These are phyloP conservation scores for Volvox reticuliferus DNA, from an alignment of 139 green algal species.

Conservation along the genomic window DNA sequence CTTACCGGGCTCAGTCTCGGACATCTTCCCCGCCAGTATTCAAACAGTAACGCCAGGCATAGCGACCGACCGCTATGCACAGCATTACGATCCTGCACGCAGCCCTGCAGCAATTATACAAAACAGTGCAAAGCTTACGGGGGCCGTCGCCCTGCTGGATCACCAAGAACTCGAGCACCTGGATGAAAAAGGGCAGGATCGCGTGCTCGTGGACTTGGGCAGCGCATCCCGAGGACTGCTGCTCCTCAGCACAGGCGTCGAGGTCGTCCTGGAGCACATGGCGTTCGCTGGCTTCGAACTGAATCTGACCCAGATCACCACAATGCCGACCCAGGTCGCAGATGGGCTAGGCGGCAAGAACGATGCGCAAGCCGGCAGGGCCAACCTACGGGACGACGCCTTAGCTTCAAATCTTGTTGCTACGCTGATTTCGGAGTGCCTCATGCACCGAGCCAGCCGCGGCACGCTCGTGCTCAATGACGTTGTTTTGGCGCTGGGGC, in stretches of 20 bases:
- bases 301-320: no score
- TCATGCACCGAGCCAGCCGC: slow-evolving; percentile 1
- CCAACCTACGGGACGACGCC: no score
- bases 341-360: neutral
- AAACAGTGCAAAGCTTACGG: neutral
- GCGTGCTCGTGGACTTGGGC: neutral
- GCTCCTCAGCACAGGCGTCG: neutral
- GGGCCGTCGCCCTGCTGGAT: neutral
- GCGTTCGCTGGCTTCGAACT: neutral
- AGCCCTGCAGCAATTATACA: no score
- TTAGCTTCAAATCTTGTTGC: neutral
- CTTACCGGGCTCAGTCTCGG: neutral
- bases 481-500: slow-evolving; percentile 12
- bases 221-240: neutral
- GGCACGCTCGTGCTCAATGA: neutral
- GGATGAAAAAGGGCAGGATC: neutral
- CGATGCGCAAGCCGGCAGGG: neutral
- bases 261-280: neutral
- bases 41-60: no score
- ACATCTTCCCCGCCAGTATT: no score
- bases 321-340: no score
- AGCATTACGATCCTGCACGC: no score
- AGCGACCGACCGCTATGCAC: no score
- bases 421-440: neutral
- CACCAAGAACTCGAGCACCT: neutral